These are phyloP conservation scores for Penicillium desertorum DNA, from an alignment of 495 filamentous ascomycete genomes.

Conservation along the genomic window DNA sequence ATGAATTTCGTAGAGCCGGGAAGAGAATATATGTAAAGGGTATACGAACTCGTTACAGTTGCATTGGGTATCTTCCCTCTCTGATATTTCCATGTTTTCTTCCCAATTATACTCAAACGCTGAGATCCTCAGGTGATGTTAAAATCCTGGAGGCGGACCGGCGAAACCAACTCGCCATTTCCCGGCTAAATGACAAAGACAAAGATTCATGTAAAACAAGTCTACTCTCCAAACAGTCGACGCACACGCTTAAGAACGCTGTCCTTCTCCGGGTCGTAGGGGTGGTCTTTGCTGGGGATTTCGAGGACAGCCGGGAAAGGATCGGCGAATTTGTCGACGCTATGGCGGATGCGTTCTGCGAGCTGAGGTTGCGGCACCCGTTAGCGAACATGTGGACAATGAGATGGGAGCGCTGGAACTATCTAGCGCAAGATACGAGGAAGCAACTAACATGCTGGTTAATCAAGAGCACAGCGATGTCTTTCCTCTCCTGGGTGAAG, in stretches of 20 bases:
- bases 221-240: conserved; percentile 86
- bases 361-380: conserved; percentile 52
- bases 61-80: conserved; percentile 32
- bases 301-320: conserved; percentile 68
- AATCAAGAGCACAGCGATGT: conserved; percentile 93
- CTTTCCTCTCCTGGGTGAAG: conserved; percentile 86
- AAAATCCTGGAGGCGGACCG: neutral
- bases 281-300: conserved; percentile 98
- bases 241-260: conserved; percentile 90
- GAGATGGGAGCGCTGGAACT: neutral
- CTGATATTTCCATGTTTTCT: conserved; percentile 18
- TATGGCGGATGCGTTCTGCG: conserved; percentile 87
- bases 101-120: conserved; percentile 10
- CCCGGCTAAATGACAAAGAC: conserved; percentile 9
- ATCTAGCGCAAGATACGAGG: neutral
- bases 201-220: conserved; percentile 2
- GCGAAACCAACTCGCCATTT: neutral
- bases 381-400: neutral
- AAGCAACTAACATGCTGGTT: conserved; percentile 83
- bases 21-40: conserved; percentile 7
- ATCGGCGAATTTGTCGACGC: conserved; percentile 55
- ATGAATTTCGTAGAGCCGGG: neutral
- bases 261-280: conserved; percentile 98
- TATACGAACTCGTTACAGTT: conserved; percentile 21
- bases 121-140: neutral